A percentile compares a stretch with the other conserved stretches of the same genome.
Conservation (phyloP, 805 yeast genomes). For the Cyberlindnera xylosilytica region DNA sequence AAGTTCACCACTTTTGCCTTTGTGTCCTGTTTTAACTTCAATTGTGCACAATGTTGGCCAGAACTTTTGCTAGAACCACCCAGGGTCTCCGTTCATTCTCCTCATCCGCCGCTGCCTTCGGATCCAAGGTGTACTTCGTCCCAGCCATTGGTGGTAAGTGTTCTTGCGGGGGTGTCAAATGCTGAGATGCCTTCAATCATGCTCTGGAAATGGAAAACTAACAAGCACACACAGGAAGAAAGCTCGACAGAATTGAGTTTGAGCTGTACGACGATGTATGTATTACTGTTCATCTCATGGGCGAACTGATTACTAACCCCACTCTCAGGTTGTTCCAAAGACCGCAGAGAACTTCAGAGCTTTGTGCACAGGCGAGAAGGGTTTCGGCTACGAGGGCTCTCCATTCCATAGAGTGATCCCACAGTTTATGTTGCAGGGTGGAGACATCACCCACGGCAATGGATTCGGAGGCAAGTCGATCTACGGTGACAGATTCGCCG, state of each 20-base stretch:
- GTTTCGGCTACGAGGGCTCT: constrained; percentile 77
- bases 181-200: neutral
- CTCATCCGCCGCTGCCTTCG: constrained; percentile 29
- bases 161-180: neutral
- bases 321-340: constrained; percentile 52
- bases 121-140: constrained; percentile 54
- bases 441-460: constrained; percentile 81
- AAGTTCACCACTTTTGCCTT: neutral
- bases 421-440: constrained; percentile 95
- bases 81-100: constrained; percentile 23
- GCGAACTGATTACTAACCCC: constrained; percentile 4
- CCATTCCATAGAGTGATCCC: constrained; percentile 94
- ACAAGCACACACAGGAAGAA: constrained; percentile 25
- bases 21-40: neutral
- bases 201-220: neutral
- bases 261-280: constrained; percentile 30
- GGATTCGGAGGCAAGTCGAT: constrained; percentile 94
- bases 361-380: constrained; percentile 74
- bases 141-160: constrained; percentile 48
- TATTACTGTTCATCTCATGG: neutral
- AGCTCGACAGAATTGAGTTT: constrained; percentile 38
- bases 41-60: constrained; percentile 15
- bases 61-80: constrained; percentile 15
- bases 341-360: constrained; percentile 82
- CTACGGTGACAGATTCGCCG: constrained; percentile 64